Evolutionary conservation across 2,329 filamentous ascomycete species (phyloP).

Genomic region (Cordyceps tenuipes): DNA sequence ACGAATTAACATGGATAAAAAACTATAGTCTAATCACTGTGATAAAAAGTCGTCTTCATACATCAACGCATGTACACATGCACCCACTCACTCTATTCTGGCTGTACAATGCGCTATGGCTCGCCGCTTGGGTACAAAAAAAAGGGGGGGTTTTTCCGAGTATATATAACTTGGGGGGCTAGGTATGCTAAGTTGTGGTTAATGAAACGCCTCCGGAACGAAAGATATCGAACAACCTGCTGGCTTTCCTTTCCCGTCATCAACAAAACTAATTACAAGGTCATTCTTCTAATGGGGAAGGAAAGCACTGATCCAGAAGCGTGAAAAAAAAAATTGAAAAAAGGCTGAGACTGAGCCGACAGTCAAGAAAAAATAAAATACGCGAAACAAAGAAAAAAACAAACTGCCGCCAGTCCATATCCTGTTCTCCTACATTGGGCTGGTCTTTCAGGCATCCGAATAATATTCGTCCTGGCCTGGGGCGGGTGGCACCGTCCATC

Average conservation of each 20-base stretch:
- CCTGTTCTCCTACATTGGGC: not conserved
- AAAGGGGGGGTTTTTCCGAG: not conserved
- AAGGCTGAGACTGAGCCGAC: not conserved
- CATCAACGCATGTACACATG: too few species aligned
- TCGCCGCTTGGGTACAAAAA: not conserved
- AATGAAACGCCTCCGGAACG: not conserved
- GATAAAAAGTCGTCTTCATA: too few species aligned
- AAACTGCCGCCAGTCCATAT: not conserved
- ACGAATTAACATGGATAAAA: not conserved
- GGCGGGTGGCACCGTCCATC: slow-evolving; percentile 34
- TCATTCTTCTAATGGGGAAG: not conserved
- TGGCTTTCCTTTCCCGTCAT: not conserved
- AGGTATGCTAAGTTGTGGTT: not conserved
- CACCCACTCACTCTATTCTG: too few species aligned
- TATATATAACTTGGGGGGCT: not conserved
- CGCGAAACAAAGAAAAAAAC: not conserved
- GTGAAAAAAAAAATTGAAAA: not conserved
- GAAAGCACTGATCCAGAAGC: not conserved
- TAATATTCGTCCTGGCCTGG: slow-evolving; percentile 44
- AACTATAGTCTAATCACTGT: too few species aligned
- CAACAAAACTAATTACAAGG: slow-evolving; percentile 5
- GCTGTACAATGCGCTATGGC: too few species aligned
- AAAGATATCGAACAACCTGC: not conserved
- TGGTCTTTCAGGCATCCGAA: slow-evolving; percentile 35
- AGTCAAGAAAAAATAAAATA: not conserved